Percentiles rank a stretch among this genome's conserved stretches.
Conservation (phyloP, 306 rosid genomes). For the Prunus dulcis region DNA sequence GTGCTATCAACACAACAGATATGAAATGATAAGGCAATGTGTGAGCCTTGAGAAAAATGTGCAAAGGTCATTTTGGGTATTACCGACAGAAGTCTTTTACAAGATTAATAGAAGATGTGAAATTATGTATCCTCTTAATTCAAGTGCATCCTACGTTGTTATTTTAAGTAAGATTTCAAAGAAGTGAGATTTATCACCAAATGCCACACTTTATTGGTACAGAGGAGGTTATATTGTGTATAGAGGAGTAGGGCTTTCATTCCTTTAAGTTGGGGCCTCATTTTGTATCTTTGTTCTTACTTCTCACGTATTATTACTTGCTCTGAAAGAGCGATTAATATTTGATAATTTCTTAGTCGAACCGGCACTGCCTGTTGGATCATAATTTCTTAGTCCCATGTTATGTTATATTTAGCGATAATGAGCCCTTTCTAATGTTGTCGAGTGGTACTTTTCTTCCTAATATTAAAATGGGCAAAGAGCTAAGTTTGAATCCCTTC, state of each 20-base stretch:
- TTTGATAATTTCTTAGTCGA: not conserved
- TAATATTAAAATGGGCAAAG: no score
- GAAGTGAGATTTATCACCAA: constrained; percentile 8
- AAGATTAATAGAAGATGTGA: not conserved
- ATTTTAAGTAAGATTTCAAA: constrained; percentile 13
- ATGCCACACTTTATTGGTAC: constrained; percentile 23
- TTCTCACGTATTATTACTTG: constrained; percentile 6
- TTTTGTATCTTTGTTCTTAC: not conserved
- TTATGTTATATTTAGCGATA: no score
- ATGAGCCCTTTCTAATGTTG: no score
- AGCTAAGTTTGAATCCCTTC: no score
- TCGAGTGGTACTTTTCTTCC: no score
- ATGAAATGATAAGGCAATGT: constrained; percentile 1
- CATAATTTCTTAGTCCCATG: no score
- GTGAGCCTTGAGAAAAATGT: constrained; percentile 12
- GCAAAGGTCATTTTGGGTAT: not conserved
- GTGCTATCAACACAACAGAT: constrained; percentile 12
- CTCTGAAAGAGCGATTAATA: constrained; percentile 8
- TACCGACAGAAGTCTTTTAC: not conserved
- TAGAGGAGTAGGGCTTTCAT: constrained; percentile 28
- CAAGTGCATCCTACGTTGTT: constrained; percentile 22
- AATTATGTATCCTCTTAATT: not conserved
- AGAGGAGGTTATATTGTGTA: constrained; percentile 43
- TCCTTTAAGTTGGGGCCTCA: constrained; percentile 11
- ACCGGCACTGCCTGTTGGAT: no score